Percentiles rank a stretch among this genome's conserved stretches.
Conservation (phyloP, 2,329 filamentous ascomycete species). For the Falciphora oryzae region DNA sequence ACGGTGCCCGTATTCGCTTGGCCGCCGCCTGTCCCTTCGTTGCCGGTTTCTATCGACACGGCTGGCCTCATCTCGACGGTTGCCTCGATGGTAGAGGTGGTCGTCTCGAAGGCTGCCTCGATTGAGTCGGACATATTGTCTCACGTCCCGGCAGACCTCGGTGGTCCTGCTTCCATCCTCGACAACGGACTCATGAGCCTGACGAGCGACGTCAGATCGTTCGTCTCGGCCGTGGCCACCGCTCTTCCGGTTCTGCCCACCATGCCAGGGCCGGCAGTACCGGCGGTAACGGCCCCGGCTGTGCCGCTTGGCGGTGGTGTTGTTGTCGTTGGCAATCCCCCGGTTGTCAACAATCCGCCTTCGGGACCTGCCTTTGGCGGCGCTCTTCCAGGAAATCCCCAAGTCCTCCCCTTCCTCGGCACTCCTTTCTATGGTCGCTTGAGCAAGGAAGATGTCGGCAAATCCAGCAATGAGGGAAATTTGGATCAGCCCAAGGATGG, state of each 20-base stretch:
- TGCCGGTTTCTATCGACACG: constrained; percentile 3
- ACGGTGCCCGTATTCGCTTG: constrained; percentile 17
- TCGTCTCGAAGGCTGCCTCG: constrained; percentile 6
- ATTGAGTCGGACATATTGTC: constrained; percentile 9
- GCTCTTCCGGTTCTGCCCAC: neutral
- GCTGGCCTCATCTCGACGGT: constrained; percentile 7
- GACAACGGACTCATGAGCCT: constrained; percentile 7
- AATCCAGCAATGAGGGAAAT: neutral
- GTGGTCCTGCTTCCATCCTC: constrained; percentile 6
- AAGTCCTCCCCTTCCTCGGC: neutral
- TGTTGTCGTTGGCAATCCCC: neutral
- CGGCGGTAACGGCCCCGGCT: neutral
- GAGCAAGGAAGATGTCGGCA: neutral
- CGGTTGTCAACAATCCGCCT: too few species aligned
- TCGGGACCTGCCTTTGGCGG: too few species aligned
- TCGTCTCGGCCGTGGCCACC: constrained; percentile 7
- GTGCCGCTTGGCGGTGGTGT: too few species aligned
- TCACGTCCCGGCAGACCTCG: constrained; percentile 4
- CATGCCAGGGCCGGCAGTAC: neutral
- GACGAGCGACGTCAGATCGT: constrained; percentile 8
- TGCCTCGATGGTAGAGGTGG: constrained; percentile 5
- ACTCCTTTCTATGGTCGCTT: neutral
- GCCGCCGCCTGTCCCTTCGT: constrained; percentile 11
- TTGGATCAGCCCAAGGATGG: too few species aligned
- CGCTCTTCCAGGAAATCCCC: neutral